Evolutionary conservation across 2,329 filamentous ascomycete species (phyloP), one percentile per base, ranked within the genome.

Genomic region (Conoideocrella luteorostrata): DNA sequence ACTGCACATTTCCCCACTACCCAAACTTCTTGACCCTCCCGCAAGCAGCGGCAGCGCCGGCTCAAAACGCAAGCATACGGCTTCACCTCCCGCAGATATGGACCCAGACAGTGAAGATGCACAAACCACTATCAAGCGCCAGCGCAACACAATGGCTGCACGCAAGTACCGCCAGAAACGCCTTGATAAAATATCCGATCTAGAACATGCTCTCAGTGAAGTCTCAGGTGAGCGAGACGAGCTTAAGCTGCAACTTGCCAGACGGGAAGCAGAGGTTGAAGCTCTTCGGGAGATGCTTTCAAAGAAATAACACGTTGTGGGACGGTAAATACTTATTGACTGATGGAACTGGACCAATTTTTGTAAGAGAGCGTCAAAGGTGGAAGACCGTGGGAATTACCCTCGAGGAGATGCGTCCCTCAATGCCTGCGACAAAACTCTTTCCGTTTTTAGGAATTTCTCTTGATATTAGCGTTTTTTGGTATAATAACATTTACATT

Each of bases 81-180:
- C 39, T 13, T 44, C 30, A 42, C 41, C 24, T 2, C 47, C 49
- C 4, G 50, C 52, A 23, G 56, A 53, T 13, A 5, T 29, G 26
- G 38, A 45, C 33, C 38, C 22, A 10, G 43, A 45, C 7, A 34
- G 29, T 5, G 53, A 53, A 15, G 52, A 57, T 7, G 48, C 50
- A 21, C 51, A 58, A 24, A 61, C 59, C 5, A 56, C 61, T 15
- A 56, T 70, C 55, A 85, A 85, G 61, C 79, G 83, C 22, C 75
- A 78, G 48, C 75, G 78, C 48, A 86, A 87, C 61, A 86, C 82
- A 12, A 71, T 84, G 48, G 82, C 83, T n/a, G 83, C 83, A 23
- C 74, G 80, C 48, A 80, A 82, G 48, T 86, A 85, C 57, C 78
- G 83, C 21, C 82, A 86, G 59, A 84, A 83, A 59, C 77, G 81